Percentiles rank a stretch among this genome's conserved stretches.
Conservation (phyloP, 2,329 filamentous ascomycete species). For the Dothideomycetes sp. region DNA sequence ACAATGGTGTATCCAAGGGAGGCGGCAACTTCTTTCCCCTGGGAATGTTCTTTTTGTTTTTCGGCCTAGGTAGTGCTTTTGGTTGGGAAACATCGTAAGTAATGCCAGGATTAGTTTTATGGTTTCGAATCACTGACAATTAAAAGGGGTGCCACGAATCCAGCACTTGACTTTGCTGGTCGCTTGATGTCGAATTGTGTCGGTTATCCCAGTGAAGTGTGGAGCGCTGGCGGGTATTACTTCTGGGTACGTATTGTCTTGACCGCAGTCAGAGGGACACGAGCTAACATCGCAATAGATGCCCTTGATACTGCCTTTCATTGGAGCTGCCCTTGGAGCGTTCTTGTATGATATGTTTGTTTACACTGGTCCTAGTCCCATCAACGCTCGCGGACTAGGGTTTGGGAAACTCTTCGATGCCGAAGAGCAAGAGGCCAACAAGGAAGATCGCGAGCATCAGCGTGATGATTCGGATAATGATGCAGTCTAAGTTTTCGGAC, state of each 20-base stretch:
- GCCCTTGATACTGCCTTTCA: no score
- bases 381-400: conserved; percentile 14
- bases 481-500: background rate
- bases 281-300: no score
- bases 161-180: conserved; percentile 62
- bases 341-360: conserved; percentile 39
- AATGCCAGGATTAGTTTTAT: no score
- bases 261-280: no score
- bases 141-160: conserved; percentile 46
- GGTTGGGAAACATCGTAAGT: conserved; percentile 58
- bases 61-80: conserved; percentile 55
- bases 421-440: background rate
- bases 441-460: background rate
- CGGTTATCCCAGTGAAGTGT: conserved; percentile 58
- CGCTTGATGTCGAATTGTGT: conserved; percentile 55
- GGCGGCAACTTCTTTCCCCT: conserved; percentile 46
- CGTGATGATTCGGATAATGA: background rate
- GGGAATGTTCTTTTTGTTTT: conserved; percentile 50
- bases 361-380: conserved; percentile 39
- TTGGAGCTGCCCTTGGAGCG: conserved; percentile 31
- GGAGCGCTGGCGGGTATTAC: conserved; percentile 57
- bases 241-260: conserved; percentile 58
- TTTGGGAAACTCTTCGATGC: background rate
- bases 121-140: no score
- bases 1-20: conserved; percentile 15